Base-by-base conservation (phyloP, 2,329 filamentous ascomycete species). In the Aspergillus japonicus region DNA sequence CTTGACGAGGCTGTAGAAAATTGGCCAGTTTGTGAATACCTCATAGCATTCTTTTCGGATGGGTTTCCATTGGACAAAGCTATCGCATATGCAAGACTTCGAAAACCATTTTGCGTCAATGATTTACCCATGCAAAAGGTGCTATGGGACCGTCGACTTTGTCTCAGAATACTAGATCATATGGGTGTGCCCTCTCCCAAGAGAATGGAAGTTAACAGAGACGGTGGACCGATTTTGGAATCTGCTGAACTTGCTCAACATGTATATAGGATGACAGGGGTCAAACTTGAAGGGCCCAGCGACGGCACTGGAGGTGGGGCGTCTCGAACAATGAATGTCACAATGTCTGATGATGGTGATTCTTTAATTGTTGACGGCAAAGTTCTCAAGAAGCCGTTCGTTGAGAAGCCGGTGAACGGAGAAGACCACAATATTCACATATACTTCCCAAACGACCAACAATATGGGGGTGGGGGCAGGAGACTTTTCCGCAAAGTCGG, bases 371-470 rank as follows among this genome's bases (percentile, higher is more conserved):
- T 99, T 10, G 94, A 99, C 72, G 95, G 94, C 11, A 82, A 85
- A 47, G 76, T 87, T 4, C 83, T 99, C 50, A 89, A 85, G 68
- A 99, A 99, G 73, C 95, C 95, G 0, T 99, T 99, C 71, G 95
- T 99, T 42, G 95, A 99, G 74, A 99, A 99, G 75, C 95, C 95
- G 0, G 93, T 92, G n/a, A 97, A 91, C 71, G 95, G 95, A 35
- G 95, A 99, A 77, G 94, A 99, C 71, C 95, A 99, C 79, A 99
- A 99, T 74, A 96, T 99, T 69, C 90, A 96, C 77, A 97, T 99
- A 58, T 99, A 98, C 78, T 98, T 96, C 71, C 91, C 94, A 23
- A 90, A 88, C 63, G 75, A 77, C 62, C 73, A 80, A 59, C 89
- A 91, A 47, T 85, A 90, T 51, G 92, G 93, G 4, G 93, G 94